A percentile compares a stretch with the other conserved stretches of the same genome.
Conservation (phyloP, 1,284 basidiomycete species). For the Apiotrichum sp. region DNA sequence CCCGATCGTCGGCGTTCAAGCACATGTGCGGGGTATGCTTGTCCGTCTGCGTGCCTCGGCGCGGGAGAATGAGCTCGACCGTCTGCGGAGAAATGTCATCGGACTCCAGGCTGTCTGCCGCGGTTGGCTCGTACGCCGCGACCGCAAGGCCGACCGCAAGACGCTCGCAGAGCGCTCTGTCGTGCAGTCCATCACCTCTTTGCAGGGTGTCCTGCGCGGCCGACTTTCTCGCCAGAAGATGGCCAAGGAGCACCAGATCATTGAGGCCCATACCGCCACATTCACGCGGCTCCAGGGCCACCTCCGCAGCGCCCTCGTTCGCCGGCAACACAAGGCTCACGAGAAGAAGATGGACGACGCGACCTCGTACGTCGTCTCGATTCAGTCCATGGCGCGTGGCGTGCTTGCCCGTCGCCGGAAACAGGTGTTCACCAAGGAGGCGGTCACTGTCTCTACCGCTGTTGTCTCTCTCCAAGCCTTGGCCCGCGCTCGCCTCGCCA, state of each 20-base stretch:
- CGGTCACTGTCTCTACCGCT: conserved; percentile 58
- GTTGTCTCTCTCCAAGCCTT: conserved; percentile 71
- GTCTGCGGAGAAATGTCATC: conserved; percentile 31
- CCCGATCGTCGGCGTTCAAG: conserved; percentile 59
- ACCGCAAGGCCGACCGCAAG: conserved; percentile 39
- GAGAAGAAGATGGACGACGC: conserved; percentile 73
- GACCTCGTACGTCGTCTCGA: conserved; percentile 60
- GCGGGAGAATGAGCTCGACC: conserved; percentile 50
- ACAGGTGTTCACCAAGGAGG: conserved; percentile 51
- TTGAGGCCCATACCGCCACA: conserved; percentile 21
- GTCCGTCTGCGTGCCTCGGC: conserved; percentile 56
- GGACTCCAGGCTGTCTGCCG: conserved; percentile 65
- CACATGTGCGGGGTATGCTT: conserved; percentile 68
- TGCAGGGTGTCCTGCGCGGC: conserved; percentile 39
- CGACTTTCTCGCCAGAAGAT: conserved; percentile 30
- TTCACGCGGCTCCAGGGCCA: conserved; percentile 72
- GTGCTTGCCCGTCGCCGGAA: conserved; percentile 72
- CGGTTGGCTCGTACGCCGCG: conserved; percentile 44
- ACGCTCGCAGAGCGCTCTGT: conserved; percentile 46
- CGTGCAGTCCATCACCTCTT: conserved; percentile 22
- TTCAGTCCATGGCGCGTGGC: conserved; percentile 79
- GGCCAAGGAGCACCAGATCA: conserved; percentile 22
- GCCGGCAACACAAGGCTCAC: conserved; percentile 61
- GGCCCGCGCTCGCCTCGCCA: conserved; percentile 70
- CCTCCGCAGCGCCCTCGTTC: conserved; percentile 68